Percentiles rank a stretch among this genome's conserved stretches.
phyloP scores from a whole-genome alignment of 106 monocot species.

The Dendrobium officinale region DNA sequence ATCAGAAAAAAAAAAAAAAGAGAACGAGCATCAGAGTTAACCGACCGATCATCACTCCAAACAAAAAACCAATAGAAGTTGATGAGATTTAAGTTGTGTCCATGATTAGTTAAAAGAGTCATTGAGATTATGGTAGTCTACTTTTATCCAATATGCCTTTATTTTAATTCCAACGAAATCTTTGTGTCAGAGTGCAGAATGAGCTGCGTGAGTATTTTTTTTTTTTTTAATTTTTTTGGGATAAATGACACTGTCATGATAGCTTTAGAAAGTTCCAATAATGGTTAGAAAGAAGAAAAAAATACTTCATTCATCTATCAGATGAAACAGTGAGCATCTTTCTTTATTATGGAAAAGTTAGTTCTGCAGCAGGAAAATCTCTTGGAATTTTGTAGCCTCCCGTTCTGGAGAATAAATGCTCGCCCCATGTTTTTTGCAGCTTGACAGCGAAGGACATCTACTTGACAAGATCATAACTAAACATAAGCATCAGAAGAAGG shows the following conservation, averaged over 20 bases:
- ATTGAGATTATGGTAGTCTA: background rate
- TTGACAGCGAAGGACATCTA: background rate
- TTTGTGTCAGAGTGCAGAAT: background rate
- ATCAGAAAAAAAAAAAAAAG: too few species aligned
- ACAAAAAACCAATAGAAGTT: too few species aligned
- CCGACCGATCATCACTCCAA: too few species aligned
- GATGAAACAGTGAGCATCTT: background rate
- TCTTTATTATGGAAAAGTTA: background rate
- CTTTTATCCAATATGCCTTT: background rate
- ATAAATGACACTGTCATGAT: background rate
- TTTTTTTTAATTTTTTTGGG: background rate
- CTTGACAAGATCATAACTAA: background rate
- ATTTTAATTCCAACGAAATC: slow-evolving; percentile 3
- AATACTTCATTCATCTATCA: background rate
- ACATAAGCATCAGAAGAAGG: background rate
- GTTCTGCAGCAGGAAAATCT: background rate
- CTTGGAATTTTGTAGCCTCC: slow-evolving; percentile 1
- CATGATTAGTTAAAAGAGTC: background rate
- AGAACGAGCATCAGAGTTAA: too few species aligned
- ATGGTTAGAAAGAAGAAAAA: background rate
- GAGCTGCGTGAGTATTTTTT: too few species aligned
- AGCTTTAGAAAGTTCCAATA: background rate
- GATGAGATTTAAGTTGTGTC: too few species aligned
- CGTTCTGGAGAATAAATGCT: slow-evolving; percentile 3
- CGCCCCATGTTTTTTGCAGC: background rate